Evolutionary conservation across 805 yeast genomes (phyloP), one percentile per base, ranked within the genome.

Genomic region (Myxozyma vanderwaltii): DNA sequence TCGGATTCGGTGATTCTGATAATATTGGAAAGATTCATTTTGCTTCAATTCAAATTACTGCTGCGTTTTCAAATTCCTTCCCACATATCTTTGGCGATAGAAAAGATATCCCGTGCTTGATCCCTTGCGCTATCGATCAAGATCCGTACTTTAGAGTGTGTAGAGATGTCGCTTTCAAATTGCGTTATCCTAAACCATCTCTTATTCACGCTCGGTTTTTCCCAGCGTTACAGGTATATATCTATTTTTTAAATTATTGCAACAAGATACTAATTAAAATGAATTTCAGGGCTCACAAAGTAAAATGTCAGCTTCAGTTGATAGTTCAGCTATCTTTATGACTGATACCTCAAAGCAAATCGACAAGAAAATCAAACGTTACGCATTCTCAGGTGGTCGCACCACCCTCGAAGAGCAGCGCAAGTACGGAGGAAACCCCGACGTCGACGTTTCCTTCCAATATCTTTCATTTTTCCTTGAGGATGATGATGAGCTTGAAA

Each of bases 121-220:
- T 94, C 74, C 99, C 99, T 40, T 94, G 99, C 81, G 99, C 99
- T 49, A 94, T 94, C 72, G 99, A 94, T 74, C 99, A 92, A 79
- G 99, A 94, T 75, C 98, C 99, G 31, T 94, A 94, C 75, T 94
- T 94, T 79, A 83, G 99, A 76, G 95, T 94, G 23, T 89, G 96
- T 75, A 83, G 99, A 76, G 99, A 94, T 73, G 99, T 94, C 66
- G 97, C 99, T 10, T 91, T 86, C 70, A 94, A 92, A 75, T 82
- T 94, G 73, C 88, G 86, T 74, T 95, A 82, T 73, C 78, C 91
- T 63, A 94, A 94, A 76, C 98, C 98, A 19, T 84, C 97, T 8
- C 81, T 94, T 72, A 79, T 94, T 64, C 98, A 94, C 75, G 86
- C 99, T 55, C 87, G 89, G 75, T 94, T 94, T 76, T 94, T 94